Evolutionary conservation across 2,329 filamentous ascomycete species (phyloP).

Genomic region (Talaromyces sp.): DNA sequence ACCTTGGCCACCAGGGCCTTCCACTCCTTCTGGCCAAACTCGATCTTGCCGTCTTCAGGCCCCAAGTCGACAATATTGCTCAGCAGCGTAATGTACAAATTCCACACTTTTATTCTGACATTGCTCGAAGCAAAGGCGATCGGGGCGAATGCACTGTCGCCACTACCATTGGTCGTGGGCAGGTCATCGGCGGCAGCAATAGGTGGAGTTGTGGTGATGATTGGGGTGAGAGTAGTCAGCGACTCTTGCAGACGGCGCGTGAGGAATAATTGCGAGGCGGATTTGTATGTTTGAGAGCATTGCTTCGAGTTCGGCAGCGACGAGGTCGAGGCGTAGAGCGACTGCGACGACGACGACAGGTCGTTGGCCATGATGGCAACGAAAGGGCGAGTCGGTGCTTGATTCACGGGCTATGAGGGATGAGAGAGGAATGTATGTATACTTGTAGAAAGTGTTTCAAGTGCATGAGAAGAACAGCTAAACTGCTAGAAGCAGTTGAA

Average conservation of each 20-base stretch:
- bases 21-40: slow-evolving; percentile 84
- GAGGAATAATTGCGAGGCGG: slow-evolving; percentile 88
- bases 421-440: too few relatives aligned
- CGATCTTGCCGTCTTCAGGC: slow-evolving; percentile 80
- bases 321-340: slow-evolving; percentile 56
- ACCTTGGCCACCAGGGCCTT: slow-evolving; percentile 76
- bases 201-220: slow-evolving; percentile 57
- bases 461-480: not conserved
- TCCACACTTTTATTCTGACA: slow-evolving; percentile 93
- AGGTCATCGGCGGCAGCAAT: slow-evolving; percentile 24
- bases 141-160: slow-evolving; percentile 58
- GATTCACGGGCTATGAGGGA: not conserved
- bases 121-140: slow-evolving; percentile 75
- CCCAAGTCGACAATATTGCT: slow-evolving; percentile 89
- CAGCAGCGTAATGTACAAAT: slow-evolving; percentile 87
- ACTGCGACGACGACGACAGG: slow-evolving; percentile 46
- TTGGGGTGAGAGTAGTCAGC: slow-evolving; percentile 74
- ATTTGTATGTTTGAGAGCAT: slow-evolving; percentile 86
- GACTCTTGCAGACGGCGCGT: slow-evolving; percentile 91
- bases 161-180: slow-evolving; percentile 42
- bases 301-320: slow-evolving; percentile 55
- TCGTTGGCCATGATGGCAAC: slow-evolving; percentile 28
- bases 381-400: not conserved
- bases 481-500: not conserved
- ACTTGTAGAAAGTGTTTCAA: too few relatives aligned